Conservation (phyloP, 1,284 basidiomycete genomes). For the Austroboletus novae-zelandiae region DNA sequence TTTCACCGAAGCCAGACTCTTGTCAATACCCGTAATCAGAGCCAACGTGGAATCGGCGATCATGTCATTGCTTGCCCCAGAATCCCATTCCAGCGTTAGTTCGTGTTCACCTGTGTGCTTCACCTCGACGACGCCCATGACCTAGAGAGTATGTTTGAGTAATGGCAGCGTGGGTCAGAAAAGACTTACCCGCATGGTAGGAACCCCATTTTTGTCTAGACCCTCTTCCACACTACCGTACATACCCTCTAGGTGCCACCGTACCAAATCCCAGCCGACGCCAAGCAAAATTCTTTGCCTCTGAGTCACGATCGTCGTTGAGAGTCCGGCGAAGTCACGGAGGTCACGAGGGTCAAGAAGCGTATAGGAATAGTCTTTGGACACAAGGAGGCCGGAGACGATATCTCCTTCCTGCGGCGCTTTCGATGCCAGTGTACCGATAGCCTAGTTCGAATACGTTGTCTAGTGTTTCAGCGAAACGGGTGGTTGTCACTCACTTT, state of each 20-base stretch:
- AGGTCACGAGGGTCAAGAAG: constrained; percentile 93
- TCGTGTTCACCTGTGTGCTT: constrained; percentile 81
- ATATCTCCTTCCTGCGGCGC: constrained; percentile 69
- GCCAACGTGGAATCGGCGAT: constrained; percentile 95
- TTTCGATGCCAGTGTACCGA: constrained; percentile 84
- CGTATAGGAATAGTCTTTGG: constrained; percentile 98
- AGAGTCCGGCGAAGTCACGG: constrained; percentile 93
- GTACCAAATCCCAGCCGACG: constrained; percentile 89
- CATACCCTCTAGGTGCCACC: constrained; percentile 98
- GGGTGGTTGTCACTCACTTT: constrained; percentile 56
- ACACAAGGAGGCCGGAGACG: constrained; percentile 84
- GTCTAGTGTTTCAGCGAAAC: not conserved
- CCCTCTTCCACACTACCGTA: constrained; percentile 91
- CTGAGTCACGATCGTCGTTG: constrained; percentile 90
- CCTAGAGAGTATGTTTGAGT: constrained; percentile 43
- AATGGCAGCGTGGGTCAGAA: not conserved
- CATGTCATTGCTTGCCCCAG: constrained; percentile 96
- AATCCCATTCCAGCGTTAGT: constrained; percentile 90
- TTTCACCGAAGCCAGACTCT: constrained; percentile 94
- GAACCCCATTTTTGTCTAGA: constrained; percentile 71
- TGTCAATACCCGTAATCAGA: constrained; percentile 89
- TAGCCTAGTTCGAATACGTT: constrained; percentile 57
- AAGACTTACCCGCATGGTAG: constrained; percentile 69
- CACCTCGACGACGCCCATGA: constrained; percentile 92
- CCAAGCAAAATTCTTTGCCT: constrained; percentile 81